Evolutionary conservation across 371 early-diverging fungal genomes (phyloP), one percentile per base, ranked within the genome.

Genomic region (Lichtheimia hyalospora): DNA sequence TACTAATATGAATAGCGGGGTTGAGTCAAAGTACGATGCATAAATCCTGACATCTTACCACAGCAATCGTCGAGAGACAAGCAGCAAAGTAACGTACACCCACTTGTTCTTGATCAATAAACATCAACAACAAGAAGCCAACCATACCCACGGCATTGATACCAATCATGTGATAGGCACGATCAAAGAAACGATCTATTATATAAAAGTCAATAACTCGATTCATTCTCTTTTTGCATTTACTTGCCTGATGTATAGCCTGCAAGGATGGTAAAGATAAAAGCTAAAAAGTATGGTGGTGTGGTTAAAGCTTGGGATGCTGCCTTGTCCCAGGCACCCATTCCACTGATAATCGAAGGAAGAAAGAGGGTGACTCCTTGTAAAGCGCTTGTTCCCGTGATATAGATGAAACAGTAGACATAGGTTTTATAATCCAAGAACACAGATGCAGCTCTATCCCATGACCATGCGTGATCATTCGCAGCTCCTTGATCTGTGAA

Each of bases 391-490:
- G 77, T 74, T 5, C 77, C 77, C 1, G 63, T 44, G 25, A 77
- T 71, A 25, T 77, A 77, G 24, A 77, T 74, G 7, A 57, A 18
- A 68, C 68, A 70, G 44, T 66, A 77, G 5, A 64, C 25, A 20
- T 71, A 77, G 0, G 74, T 71, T 28, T 77, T 77, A 66, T 70
- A 77, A 43, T 77, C 77, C n/a, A 49, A 62, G 39, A 77, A 77
- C 0, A 77, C 77, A 13, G 72, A 71, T 15, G 24, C 49, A 2
- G 64, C 74, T 49, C 69, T 72, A 18, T 59, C 58, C 77, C 77
- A 77, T 12, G 77, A 73, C 74, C 74, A 77, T 3, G 72, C 68
- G 52, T 77, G 71, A 54, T 71, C 69, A 49, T 77, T 58, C 4
- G 74, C 67, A 39, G 64, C 68, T 25, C 77, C 77, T 54, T 73